Conservation (phyloP, 352 stramenopile species). For the Hyaloperonospora arabidopsidis region DNA sequence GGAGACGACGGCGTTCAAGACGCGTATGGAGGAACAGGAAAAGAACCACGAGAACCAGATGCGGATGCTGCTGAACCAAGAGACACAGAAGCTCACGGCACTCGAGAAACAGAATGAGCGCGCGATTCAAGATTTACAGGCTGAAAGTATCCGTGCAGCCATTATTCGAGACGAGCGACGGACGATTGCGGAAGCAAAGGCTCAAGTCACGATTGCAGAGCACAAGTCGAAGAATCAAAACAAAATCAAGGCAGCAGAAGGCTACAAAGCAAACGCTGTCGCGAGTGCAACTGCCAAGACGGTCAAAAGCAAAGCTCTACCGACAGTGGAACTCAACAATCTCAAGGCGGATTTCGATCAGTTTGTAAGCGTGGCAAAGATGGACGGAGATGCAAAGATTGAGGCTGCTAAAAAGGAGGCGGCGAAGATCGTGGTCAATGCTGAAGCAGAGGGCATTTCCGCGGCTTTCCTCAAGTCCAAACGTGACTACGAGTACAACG, state of each 20-base stretch:
- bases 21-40: slow-evolving; percentile 81
- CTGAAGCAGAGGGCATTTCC: slow-evolving; percentile 5
- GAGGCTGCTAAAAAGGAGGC: slow-evolving; percentile 60
- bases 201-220: slow-evolving; percentile 64
- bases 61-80: slow-evolving; percentile 75
- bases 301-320: slow-evolving; percentile 51
- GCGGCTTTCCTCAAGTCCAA: slow-evolving; percentile 58
- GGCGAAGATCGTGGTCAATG: slow-evolving; percentile 26
- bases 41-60: slow-evolving; percentile 86
- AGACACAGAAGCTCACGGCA: slow-evolving; percentile 74
- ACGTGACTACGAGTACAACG: slow-evolving; percentile 66
- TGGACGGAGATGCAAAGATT: slow-evolving; percentile 53
- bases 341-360: slow-evolving; percentile 57
- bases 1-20: slow-evolving; percentile 81
- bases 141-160: slow-evolving; percentile 49
- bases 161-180: slow-evolving; percentile 78
- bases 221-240: slow-evolving; percentile 47
- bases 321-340: slow-evolving; percentile 48
- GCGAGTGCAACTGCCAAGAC: slow-evolving; percentile 44
- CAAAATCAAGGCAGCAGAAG: slow-evolving; percentile 61
- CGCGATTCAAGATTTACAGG: slow-evolving; percentile 61
- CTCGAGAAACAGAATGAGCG: slow-evolving; percentile 78
- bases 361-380: slow-evolving; percentile 55
- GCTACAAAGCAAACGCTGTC: slow-evolving; percentile 59
- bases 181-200: slow-evolving; percentile 63